Conservation (phyloP, 2,329 filamentous ascomycete species). For the Endoconidiophora laricicola region DNA sequence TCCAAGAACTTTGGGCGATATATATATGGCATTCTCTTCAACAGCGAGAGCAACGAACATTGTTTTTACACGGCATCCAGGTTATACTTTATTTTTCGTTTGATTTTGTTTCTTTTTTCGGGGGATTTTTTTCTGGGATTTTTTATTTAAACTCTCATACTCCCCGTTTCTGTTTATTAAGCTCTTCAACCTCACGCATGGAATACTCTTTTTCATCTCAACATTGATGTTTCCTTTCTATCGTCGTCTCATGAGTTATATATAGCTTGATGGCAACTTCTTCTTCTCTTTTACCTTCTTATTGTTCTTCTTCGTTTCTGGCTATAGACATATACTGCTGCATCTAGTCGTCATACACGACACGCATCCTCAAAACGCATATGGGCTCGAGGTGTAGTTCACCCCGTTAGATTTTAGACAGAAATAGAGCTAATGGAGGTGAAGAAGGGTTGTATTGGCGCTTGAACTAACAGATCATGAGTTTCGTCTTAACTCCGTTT, state of each 20-base stretch:
- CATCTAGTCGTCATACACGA: conserved; percentile 15
- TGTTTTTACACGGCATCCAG: conserved; percentile 10
- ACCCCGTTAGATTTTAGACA: no score
- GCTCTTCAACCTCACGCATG: no score
- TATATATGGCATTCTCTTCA: conserved; percentile 13
- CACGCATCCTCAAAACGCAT: neutral
- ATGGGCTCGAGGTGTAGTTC: neutral
- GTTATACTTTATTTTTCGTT: neutral
- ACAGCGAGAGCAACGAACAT: conserved; percentile 13
- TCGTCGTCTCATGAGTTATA: no score
- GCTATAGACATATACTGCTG: conserved; percentile 17
- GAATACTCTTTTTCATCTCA: no score
- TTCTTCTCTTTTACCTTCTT: conserved; percentile 11
- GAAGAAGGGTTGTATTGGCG: no score
- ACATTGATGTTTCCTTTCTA: no score
- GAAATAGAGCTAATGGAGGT: no score
- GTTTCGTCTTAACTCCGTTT: no score
- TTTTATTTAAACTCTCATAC: neutral
- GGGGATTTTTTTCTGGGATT: neutral
- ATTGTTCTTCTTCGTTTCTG: conserved; percentile 19
- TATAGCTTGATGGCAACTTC: no score
- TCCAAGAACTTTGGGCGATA: conserved; percentile 8
- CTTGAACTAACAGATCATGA: no score
- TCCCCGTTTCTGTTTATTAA: no score
- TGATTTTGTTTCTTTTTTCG: neutral